phyloP scores from a whole-genome alignment of 345 rosid genomes.

The Salix arbutifolia region DNA sequence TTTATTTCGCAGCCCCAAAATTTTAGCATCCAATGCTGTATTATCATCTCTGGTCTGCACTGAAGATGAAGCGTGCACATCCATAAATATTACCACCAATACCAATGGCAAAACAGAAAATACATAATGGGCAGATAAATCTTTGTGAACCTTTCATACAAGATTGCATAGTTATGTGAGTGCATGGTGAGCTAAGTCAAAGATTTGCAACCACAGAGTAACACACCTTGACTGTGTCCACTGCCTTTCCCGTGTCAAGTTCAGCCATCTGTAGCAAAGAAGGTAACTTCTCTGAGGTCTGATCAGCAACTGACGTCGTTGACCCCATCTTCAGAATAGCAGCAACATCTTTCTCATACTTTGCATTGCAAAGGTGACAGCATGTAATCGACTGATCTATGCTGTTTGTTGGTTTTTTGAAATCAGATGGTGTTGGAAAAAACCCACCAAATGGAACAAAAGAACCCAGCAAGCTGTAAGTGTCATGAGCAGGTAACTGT shows the following conservation, averaged over 20 bases:
- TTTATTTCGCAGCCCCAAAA: conserved; percentile 44
- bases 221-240: conserved; percentile 40
- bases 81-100: conserved; percentile 22
- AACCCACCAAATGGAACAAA: conserved; percentile 76
- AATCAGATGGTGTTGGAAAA: conserved; percentile 52
- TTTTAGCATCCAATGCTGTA: conserved; percentile 27
- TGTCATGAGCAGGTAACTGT: conserved; percentile 37
- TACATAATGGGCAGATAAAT: neutral
- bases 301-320: conserved; percentile 38
- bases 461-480: conserved; percentile 68
- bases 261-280: conserved; percentile 47
- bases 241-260: conserved; percentile 32
- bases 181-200: neutral
- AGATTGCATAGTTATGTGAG: neutral
- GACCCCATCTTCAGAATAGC: conserved; percentile 36
- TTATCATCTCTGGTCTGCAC: conserved; percentile 60
- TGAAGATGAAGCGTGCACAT: conserved; percentile 39
- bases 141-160: neutral
- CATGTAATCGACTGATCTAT: conserved; percentile 30
- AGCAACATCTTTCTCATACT: conserved; percentile 55
- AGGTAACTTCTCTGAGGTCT: conserved; percentile 38
- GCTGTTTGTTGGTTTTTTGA: conserved; percentile 32
- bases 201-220: conserved; percentile 12
- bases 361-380: conserved; percentile 55
- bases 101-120: conserved; percentile 5